Evolutionary conservation across 208 protist species (phyloP).

Genomic region (Endotrypanum monterogeii): DNA sequence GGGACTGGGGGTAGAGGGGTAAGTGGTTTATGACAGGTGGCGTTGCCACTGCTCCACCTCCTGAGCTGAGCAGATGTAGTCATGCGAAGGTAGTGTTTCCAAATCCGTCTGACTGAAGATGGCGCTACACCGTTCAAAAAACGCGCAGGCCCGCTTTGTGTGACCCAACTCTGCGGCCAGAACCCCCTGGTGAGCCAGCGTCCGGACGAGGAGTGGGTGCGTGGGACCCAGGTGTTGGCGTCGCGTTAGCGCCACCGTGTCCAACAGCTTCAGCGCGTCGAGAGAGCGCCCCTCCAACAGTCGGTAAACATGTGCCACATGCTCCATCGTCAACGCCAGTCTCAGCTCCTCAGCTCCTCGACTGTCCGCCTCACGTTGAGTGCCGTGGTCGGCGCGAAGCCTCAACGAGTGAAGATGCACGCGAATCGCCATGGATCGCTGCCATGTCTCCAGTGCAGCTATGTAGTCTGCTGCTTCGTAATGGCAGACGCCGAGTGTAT

Average conservation of each 20-base stretch:
- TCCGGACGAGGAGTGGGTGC: constrained; percentile 42
- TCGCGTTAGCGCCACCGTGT: constrained; percentile 42
- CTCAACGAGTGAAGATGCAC: constrained; percentile 8
- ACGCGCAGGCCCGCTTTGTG: constrained; percentile 13
- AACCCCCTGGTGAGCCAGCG: constrained; percentile 32
- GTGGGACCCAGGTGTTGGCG: constrained; percentile 39
- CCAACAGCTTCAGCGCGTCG: constrained; percentile 51
- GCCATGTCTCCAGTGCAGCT: constrained; percentile 26
- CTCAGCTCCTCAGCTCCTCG: constrained; percentile 42
- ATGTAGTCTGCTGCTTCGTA: constrained; percentile 28
- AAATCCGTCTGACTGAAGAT: neutral
- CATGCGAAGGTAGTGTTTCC: neutral
- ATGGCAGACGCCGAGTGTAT: constrained; percentile 65
- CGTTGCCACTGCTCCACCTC: neutral
- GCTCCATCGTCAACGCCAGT: constrained; percentile 66
- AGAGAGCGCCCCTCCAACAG: constrained; percentile 6
- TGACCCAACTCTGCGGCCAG: constrained; percentile 44
- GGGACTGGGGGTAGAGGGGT: neutral
- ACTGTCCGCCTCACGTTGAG: neutral
- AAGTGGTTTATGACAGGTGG: neutral
- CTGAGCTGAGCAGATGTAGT: neutral
- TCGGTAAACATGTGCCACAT: constrained; percentile 65
- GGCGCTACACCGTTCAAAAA: constrained; percentile 11
- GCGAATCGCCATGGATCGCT: constrained; percentile 30
- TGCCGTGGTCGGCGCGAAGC: neutral